Conservation (phyloP, 495 filamentous ascomycete species). For the Penicillium canariense region DNA sequence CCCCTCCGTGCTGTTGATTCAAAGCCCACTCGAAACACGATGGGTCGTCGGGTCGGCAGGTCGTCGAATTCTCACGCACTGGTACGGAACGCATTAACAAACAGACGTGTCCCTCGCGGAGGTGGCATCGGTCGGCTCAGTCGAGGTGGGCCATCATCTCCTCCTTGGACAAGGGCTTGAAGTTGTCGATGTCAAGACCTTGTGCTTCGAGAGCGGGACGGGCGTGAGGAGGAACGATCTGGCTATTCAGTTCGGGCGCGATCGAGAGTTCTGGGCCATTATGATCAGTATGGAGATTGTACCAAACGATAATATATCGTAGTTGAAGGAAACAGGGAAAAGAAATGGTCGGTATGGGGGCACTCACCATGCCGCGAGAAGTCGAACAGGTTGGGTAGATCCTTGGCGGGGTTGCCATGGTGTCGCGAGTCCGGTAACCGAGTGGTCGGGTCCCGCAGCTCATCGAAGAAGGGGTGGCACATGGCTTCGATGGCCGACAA, state of each 20-base stretch:
- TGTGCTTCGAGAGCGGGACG: conserved; percentile 67
- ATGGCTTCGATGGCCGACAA: conserved; percentile 93
- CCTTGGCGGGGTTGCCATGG: conserved; percentile 67
- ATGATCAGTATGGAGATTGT: neutral
- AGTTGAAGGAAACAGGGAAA: neutral
- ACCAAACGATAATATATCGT: neutral
- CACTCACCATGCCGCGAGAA: conserved; percentile 88
- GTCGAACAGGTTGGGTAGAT: conserved; percentile 86
- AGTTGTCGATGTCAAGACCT: conserved; percentile 90
- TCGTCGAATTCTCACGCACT: conserved; percentile 32
- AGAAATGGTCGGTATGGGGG: neutral
- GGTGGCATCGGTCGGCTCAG: conserved; percentile 54
- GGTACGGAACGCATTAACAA: conserved; percentile 29
- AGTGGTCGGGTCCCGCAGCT: conserved; percentile 84
- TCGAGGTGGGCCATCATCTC: conserved; percentile 98
- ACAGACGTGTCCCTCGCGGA: conserved; percentile 43
- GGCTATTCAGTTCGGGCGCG: conserved; percentile 77
- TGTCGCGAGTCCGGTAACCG: conserved; percentile 92
- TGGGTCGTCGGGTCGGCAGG: conserved; percentile 33
- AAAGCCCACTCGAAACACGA: conserved; percentile 37
- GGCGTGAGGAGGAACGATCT: conserved; percentile 82
- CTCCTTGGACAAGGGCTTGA: conserved; percentile 82
- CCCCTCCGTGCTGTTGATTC: conserved; percentile 21
- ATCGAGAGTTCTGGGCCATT: conserved; percentile 81
- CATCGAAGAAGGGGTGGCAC: conserved; percentile 98